Percentiles rank a stretch among this genome's conserved stretches.
Evolutionary conservation across 1,139 yeast species (phyloP).

Genomic region (Yamadazyma diddensiae): DNA sequence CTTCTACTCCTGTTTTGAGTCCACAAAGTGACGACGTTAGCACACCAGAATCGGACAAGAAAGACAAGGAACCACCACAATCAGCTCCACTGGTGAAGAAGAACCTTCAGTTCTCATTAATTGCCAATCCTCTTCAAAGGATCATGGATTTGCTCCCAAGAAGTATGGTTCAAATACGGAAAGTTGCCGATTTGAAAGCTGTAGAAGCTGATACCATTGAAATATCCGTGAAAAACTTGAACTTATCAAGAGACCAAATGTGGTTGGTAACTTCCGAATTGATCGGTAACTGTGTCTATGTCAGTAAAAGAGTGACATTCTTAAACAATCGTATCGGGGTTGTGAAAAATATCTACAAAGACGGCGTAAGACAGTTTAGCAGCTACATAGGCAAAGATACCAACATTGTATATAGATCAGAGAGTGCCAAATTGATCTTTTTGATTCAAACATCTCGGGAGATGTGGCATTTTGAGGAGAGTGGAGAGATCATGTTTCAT

Average conservation of each 20-base stretch:
- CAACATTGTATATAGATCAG: conserved; percentile 81
- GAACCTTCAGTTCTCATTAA: conserved; percentile 49
- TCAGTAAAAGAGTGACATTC: conserved; percentile 63
- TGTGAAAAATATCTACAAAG: conserved; percentile 64
- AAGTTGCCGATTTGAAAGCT: conserved; percentile 30
- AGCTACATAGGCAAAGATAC: conserved; percentile 72
- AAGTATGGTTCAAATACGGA: conserved; percentile 53
- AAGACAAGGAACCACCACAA: background rate
- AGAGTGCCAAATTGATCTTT: conserved; percentile 80
- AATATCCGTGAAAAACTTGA: conserved; percentile 74
- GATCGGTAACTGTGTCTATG: conserved; percentile 62
- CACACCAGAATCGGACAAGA: conserved; percentile 1
- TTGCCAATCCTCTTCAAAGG: conserved; percentile 60
- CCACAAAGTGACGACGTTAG: conserved; percentile 1
- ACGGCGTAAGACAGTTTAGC: conserved; percentile 64
- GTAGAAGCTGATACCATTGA: conserved; percentile 83
- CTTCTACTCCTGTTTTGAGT: conserved; percentile 5
- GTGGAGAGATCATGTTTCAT: conserved; percentile 91
- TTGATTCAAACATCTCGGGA: conserved; percentile 87
- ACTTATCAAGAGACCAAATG: conserved; percentile 88
- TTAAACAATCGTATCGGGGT: conserved; percentile 58
- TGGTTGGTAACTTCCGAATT: conserved; percentile 75
- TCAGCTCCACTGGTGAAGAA: conserved; percentile 13
- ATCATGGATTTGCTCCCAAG: conserved; percentile 67
- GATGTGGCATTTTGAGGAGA: conserved; percentile 98